A percentile compares a stretch with the other conserved stretches of the same genome.
Evolutionary conservation across 2,329 filamentous ascomycete genomes (phyloP).

Genomic region (Colletotrichum endophyticum): DNA sequence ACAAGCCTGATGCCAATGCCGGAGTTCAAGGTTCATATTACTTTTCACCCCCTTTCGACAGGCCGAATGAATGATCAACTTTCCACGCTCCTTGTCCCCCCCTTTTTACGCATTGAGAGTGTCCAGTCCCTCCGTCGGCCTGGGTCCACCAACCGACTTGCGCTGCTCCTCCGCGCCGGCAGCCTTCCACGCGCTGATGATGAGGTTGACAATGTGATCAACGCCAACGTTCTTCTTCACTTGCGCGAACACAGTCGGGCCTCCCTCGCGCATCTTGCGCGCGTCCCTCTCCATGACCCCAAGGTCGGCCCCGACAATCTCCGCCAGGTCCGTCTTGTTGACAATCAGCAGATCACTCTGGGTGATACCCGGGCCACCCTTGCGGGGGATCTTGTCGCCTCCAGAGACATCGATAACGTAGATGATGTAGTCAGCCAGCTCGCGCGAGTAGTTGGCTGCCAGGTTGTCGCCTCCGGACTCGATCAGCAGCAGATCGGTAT

Average conservation of each 20-base stretch:
- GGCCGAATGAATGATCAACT: neutral
- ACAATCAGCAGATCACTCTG: slow-evolving; percentile 93
- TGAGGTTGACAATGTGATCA: slow-evolving; percentile 84
- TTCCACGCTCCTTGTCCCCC: neutral
- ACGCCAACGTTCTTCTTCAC: slow-evolving; percentile 92
- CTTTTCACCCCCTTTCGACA: neutral
- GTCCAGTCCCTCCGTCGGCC: slow-evolving; percentile 61
- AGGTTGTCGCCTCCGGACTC: slow-evolving; percentile 97
- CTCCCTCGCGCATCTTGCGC: slow-evolving; percentile 92
- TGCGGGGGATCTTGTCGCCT: slow-evolving; percentile 94
- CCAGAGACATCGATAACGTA: slow-evolving; percentile 98
- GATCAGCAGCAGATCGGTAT: slow-evolving; percentile 85
- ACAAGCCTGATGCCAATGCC: slow-evolving; percentile 15
- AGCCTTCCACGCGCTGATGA: slow-evolving; percentile 90
- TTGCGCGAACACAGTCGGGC: slow-evolving; percentile 93
- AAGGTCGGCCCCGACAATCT: slow-evolving; percentile 88
- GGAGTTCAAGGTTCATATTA: slow-evolving; percentile 3
- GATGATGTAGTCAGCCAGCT: slow-evolving; percentile 96
- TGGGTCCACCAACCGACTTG: slow-evolving; percentile 60
- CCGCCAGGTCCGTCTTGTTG: slow-evolving; percentile 96
- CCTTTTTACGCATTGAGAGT: slow-evolving; percentile 31
- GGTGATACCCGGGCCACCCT: slow-evolving; percentile 96
- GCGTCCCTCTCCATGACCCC: slow-evolving; percentile 94
- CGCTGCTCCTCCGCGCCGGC: slow-evolving; percentile 76
- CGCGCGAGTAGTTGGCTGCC: slow-evolving; percentile 93